A percentile compares a stretch with the other conserved stretches of the same genome.
These are phyloP conservation scores for Sporisorium reilianum DNA, from an alignment of 1,284 basidiomycete genomes.

Conservation along the genomic window DNA sequence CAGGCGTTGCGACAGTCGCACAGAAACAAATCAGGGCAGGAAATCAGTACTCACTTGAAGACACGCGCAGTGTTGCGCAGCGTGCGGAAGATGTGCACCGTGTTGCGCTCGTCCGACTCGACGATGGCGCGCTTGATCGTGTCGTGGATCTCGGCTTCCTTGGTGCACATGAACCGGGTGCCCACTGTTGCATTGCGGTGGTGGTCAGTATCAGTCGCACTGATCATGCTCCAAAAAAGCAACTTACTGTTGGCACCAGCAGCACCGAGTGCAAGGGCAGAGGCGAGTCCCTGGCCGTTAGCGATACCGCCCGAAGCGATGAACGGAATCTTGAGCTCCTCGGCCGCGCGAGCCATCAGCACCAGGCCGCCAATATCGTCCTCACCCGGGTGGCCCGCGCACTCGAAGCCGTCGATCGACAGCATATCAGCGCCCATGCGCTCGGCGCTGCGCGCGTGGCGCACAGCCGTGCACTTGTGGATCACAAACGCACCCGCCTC, in stretches of 20 bases:
- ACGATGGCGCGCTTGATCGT: conserved; percentile 92
- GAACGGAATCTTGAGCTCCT: conserved; percentile 85
- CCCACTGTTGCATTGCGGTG: conserved; percentile 71
- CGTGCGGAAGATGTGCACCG: conserved; percentile 85
- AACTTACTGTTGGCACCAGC: conserved; percentile 86
- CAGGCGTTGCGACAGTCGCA: conserved; percentile 1
- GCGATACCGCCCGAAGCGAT: conserved; percentile 83
- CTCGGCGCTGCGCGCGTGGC: conserved; percentile 76
- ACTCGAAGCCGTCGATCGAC: conserved; percentile 71
- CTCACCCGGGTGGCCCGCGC: conserved; percentile 93
- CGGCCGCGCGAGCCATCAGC: conserved; percentile 86
- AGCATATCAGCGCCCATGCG: conserved; percentile 85
- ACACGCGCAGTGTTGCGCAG: conserved; percentile 88
- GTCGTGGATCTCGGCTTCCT: conserved; percentile 82
- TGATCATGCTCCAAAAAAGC: neutral
- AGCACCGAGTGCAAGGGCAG: conserved; percentile 85
- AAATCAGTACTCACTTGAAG: conserved; percentile 74
- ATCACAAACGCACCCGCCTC: conserved; percentile 80
- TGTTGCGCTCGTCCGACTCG: conserved; percentile 81
- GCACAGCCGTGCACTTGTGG: conserved; percentile 87
- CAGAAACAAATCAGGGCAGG: neutral
- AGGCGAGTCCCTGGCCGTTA: conserved; percentile 79
- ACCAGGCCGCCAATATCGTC: conserved; percentile 93
- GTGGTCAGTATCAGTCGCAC: neutral
- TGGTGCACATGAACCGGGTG: conserved; percentile 84